These are phyloP conservation scores for Acanthamoeba castellanii DNA, from an alignment of 208 protist genomes.

Conservation along the genomic window DNA sequence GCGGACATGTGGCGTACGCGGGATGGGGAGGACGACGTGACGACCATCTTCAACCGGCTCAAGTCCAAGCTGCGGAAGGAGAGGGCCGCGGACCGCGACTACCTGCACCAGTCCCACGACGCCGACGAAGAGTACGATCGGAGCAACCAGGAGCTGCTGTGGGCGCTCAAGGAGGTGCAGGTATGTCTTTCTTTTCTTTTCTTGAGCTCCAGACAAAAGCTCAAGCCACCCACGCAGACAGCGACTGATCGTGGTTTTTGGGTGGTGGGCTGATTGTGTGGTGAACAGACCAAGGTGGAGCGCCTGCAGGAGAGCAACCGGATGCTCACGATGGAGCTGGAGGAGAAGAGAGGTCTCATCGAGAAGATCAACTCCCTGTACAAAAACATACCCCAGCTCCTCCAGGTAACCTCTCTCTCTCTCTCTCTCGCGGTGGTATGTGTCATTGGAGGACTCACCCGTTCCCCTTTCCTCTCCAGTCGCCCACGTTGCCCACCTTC, in stretches of 20 bases:
- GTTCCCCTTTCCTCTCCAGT: background rate
- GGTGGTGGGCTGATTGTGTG: background rate
- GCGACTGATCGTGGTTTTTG: too few species aligned
- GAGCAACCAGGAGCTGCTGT: conserved; percentile 51
- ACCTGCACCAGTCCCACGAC: background rate
- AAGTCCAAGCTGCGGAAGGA: conserved; percentile 21
- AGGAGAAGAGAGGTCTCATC: conserved; percentile 50
- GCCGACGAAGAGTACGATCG: background rate
- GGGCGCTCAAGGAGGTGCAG: conserved; percentile 58
- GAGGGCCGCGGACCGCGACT: background rate
- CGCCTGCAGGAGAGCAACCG: conserved; percentile 56
- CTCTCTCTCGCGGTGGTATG: background rate
- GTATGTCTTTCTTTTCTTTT: background rate
- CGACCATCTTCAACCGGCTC: background rate
- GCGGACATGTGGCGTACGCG: conserved; percentile 13
- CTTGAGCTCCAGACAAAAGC: too few species aligned
- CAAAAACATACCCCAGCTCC: conserved; percentile 34
- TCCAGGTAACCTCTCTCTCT: background rate
- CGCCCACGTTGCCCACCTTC: background rate
- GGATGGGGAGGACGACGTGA: background rate
- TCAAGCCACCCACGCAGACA: too few species aligned
- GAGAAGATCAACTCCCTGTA: conserved; percentile 69
- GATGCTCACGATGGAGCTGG: conserved; percentile 23
- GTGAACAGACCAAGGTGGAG: conserved; percentile 24
- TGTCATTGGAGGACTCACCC: background rate